Evolutionary conservation across 768 basidiomycete species (phyloP).

Genomic region (Lactifluus volemus): DNA sequence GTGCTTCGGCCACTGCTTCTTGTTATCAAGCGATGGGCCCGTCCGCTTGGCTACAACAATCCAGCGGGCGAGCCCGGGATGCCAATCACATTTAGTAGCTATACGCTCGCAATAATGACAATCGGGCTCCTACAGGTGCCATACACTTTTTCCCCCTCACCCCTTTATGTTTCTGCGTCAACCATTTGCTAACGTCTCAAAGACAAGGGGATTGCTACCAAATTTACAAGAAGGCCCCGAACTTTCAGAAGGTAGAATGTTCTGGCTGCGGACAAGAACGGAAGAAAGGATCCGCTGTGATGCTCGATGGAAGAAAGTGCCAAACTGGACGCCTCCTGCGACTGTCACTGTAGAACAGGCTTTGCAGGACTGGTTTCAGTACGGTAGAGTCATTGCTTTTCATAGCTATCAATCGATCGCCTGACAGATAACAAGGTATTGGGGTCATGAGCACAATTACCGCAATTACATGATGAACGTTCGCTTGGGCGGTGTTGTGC

Average conservation of each 20-base stretch:
- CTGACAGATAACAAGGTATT: constrained; percentile 32
- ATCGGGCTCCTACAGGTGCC: constrained; percentile 50
- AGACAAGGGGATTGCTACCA: constrained; percentile 40
- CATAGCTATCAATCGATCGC: not conserved
- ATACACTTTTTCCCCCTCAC: not conserved
- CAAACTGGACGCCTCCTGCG: constrained; percentile 4
- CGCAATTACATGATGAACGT: constrained; percentile 28
- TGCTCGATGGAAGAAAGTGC: constrained; percentile 9
- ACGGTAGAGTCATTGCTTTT: not conserved
- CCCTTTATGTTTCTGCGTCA: not conserved
- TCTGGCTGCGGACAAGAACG: constrained; percentile 27
- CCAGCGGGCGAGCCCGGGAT: constrained; percentile 25
- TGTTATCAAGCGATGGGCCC: constrained; percentile 54
- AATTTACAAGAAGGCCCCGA: constrained; percentile 40
- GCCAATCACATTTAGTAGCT: constrained; percentile 47
- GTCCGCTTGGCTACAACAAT: constrained; percentile 41
- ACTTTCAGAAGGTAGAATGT: constrained; percentile 19
- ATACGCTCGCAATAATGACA: constrained; percentile 52
- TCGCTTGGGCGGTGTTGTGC: constrained; percentile 33
- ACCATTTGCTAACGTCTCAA: not conserved
- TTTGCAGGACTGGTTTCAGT: constrained; percentile 8
- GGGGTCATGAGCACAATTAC: constrained; percentile 34
- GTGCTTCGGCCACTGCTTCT: constrained; percentile 36
- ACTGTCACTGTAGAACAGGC: constrained; percentile 6
- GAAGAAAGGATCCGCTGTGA: constrained; percentile 10